Evolutionary conservation across 495 filamentous ascomycete genomes (phyloP).

Genomic region (Penicillium samsonianum): DNA sequence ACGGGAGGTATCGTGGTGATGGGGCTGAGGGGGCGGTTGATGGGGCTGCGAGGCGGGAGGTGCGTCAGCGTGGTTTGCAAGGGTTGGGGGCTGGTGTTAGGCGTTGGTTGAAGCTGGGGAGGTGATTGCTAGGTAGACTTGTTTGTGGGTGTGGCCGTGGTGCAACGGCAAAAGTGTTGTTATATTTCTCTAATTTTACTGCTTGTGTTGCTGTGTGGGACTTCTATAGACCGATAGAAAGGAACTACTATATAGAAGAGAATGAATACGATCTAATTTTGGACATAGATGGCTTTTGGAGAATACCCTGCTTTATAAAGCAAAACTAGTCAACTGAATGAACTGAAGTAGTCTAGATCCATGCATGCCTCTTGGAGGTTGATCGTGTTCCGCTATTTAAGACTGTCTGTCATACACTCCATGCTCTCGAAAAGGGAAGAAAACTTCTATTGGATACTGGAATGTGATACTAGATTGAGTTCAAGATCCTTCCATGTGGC

Average conservation of each 20-base stretch:
- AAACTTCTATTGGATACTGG: neutral
- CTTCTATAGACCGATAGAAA: conserved; percentile 1
- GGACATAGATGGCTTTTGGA: neutral
- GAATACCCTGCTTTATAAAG: neutral
- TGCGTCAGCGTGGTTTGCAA: conserved; percentile 65
- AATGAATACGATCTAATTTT: neutral
- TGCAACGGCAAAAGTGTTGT: neutral
- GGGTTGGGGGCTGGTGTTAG: conserved; percentile 45
- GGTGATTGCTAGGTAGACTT: neutral
- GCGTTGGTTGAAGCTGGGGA: conserved; percentile 16
- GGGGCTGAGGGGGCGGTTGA: conserved; percentile 58
- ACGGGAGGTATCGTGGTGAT: conserved; percentile 51
- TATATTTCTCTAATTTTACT: conserved; percentile 5
- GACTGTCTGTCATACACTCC: neutral
- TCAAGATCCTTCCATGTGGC: neutral
- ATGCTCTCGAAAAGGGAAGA: neutral
- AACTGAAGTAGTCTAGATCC: neutral
- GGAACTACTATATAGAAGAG: neutral
- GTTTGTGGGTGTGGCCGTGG: neutral
- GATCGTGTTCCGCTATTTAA: neutral
- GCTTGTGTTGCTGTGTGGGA: neutral
- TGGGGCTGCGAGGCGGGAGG: conserved; percentile 69
- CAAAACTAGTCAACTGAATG: neutral
- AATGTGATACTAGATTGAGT: neutral
- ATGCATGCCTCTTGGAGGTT: neutral